Conservation (phyloP, 768 basidiomycete species). For the Psilocybe subaeruginosa region DNA sequence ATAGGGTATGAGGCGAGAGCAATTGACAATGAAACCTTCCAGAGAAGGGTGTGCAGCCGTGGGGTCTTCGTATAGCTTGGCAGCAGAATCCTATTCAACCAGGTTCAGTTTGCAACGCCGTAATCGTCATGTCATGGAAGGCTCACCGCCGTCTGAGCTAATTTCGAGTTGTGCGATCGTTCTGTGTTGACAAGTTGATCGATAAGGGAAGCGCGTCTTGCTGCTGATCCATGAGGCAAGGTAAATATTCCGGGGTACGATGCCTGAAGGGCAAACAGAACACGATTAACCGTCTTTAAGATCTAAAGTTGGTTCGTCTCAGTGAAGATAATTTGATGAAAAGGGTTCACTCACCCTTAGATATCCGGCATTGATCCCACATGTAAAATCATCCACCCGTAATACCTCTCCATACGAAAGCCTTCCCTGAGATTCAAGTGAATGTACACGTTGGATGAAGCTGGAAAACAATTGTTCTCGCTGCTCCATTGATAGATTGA, state of each 20-base stretch:
- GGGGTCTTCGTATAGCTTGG: slow-evolving; percentile 27
- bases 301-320: slow-evolving; percentile 25
- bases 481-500: slow-evolving; percentile 30
- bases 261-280: slow-evolving; percentile 36
- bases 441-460: slow-evolving; percentile 38
- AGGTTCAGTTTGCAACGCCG: not conserved
- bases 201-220: slow-evolving; percentile 26
- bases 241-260: slow-evolving; percentile 39
- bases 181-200: slow-evolving; percentile 37
- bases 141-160: slow-evolving; percentile 34
- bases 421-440: slow-evolving; percentile 34
- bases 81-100: slow-evolving; percentile 32
- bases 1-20: slow-evolving; percentile 28
- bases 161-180: slow-evolving; percentile 27
- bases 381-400: slow-evolving; percentile 37
- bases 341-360: slow-evolving; percentile 30
- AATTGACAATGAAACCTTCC: slow-evolving; percentile 30
- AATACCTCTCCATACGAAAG: slow-evolving; percentile 44
- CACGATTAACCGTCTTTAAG: slow-evolving; percentile 35
- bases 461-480: slow-evolving; percentile 32
- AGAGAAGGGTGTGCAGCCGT: slow-evolving; percentile 22
- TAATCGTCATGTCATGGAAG: not conserved
- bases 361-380: slow-evolving; percentile 32
- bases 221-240: slow-evolving; percentile 27
- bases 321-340: not conserved